Base-by-base conservation (phyloP, 1,284 basidiomycete genomes). In the Ganoderma leucocontextum region DNA sequence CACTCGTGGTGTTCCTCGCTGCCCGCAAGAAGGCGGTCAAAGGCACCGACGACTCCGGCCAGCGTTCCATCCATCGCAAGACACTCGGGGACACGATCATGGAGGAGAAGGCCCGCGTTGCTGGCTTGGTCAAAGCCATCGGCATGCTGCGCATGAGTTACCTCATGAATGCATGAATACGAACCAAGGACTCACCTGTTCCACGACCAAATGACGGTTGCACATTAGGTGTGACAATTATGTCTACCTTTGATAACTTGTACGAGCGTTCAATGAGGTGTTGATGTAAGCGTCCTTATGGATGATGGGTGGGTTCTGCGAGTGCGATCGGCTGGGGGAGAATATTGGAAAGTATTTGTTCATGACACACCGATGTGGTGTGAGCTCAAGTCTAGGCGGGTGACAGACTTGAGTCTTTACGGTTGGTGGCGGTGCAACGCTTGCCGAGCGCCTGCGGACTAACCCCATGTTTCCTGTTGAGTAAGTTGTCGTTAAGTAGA, bases 21-120 rank as follows among this genome's bases (percentile, higher is more conserved):
- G 49, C 36, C 7, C 62, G 49, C 49, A 63, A 63, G 62, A 55
- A 55, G 36, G 52, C n/a, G 8, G 25, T 12, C 44, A 62, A 62
- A 44, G n/a, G 7, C 13, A 42, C 29, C 25, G 62, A 63, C 36
- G 62, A 63, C 35, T n/a, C n/a, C n/a, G 62, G 62, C n/a, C 62
- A 55, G 49, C 49, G 41, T 49, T 63, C 62, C 17, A 49, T 63
- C 2, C 62, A 41, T 63, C 62, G 62, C 49, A 52, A 29, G 60
- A 49, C 29, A 62, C 60, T 7, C 60, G 53, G 62, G 62, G 52
- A 63, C 62, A 63, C 62, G 19, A 39, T 63, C n/a, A 29, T 63
- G 47, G 35, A 33, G 12, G 49, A 63, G 62, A 63, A 63, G 62
- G 47, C 35, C 15, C 49, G 62, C 36, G 39, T 55, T 19, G 36